Conservation (phyloP, 768 basidiomycete species). For the Amanita muscaria region DNA sequence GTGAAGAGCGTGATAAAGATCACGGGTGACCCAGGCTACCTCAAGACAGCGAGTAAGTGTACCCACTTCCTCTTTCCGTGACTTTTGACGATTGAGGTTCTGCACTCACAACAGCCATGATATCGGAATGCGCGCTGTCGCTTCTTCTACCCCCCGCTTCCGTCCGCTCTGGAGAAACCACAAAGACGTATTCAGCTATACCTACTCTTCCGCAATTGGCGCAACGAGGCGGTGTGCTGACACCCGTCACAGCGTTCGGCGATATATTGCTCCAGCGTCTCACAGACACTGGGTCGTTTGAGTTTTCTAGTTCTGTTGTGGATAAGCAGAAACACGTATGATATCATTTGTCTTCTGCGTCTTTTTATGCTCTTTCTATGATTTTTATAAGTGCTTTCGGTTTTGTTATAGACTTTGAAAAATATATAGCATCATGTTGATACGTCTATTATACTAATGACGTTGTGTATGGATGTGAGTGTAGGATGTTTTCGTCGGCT, state of each 20-base stretch:
- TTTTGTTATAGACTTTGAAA: too few species aligned
- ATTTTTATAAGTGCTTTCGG: too few species aligned
- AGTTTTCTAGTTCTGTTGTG: conserved; percentile 25
- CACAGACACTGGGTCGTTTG: conserved; percentile 44
- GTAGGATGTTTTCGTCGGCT: too few species aligned
- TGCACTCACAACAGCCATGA: conserved; percentile 50
- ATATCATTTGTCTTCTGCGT: too few species aligned
- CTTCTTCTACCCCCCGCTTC: conserved; percentile 43
- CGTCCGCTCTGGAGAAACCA: conserved; percentile 10
- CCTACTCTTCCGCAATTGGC: conserved; percentile 48
- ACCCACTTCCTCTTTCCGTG: conserved; percentile 1
- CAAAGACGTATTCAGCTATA: conserved; percentile 20
- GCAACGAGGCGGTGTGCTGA: conserved; percentile 68
- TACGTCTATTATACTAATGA: too few species aligned
- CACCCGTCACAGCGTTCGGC: conserved; percentile 77
- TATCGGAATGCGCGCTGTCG: conserved; percentile 71
- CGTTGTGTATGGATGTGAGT: too few species aligned
- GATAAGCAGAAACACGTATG: conserved; percentile 2
- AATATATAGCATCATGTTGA: too few species aligned
- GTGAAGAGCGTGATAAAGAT: conserved; percentile 57
- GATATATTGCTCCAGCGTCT: conserved; percentile 65
- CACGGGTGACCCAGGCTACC: conserved; percentile 73
- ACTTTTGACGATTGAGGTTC: conserved; percentile 7
- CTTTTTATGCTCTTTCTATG: too few species aligned
- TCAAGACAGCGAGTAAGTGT: conserved; percentile 41